A percentile compares a stretch with the other conserved stretches of the same genome.
Evolutionary conservation across 1,284 basidiomycete species (phyloP).

Genomic region (Melampsora larici-populina): DNA sequence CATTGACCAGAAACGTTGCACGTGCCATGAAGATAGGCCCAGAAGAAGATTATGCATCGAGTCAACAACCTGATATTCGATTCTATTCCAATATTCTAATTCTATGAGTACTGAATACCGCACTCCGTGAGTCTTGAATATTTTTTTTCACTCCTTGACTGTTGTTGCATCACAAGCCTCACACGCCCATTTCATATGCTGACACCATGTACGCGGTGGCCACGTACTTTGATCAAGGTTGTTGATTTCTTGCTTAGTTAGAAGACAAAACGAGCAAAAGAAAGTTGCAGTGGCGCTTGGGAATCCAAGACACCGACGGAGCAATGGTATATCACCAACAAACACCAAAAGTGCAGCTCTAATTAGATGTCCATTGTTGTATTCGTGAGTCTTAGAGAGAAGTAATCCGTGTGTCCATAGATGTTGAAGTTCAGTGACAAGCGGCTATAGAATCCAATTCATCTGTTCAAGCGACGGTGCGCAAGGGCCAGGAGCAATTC

Average conservation of each 20-base stretch:
- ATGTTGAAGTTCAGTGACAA: conserved; percentile 50
- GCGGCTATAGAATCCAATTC: conserved; percentile 45
- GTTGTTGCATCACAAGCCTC: background rate
- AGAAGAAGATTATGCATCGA: too few species aligned
- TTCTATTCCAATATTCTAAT: too few species aligned
- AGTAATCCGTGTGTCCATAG: conserved; percentile 52
- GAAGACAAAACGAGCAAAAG: conserved; percentile 39
- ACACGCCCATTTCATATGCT: background rate
- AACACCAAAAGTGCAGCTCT: conserved; percentile 8
- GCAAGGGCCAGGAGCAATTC: too few species aligned
- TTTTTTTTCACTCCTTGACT: too few species aligned
- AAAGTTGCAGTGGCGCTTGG: background rate
- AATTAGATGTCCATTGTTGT: background rate
- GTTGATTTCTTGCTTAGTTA: conserved; percentile 8
- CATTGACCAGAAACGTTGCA: too few species aligned
- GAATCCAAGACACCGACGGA: conserved; percentile 24
- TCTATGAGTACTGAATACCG: too few species aligned
- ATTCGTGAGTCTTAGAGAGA: background rate
- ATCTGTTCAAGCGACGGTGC: too few species aligned
- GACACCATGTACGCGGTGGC: background rate
- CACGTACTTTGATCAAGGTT: background rate
- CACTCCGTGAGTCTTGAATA: too few species aligned
- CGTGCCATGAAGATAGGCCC: too few species aligned
- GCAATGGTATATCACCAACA: conserved; percentile 37
- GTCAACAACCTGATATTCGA: too few species aligned